Evolutionary conservation across 495 filamentous ascomycete genomes (phyloP).

Genomic region (Hypomontagnella monticulosa): DNA sequence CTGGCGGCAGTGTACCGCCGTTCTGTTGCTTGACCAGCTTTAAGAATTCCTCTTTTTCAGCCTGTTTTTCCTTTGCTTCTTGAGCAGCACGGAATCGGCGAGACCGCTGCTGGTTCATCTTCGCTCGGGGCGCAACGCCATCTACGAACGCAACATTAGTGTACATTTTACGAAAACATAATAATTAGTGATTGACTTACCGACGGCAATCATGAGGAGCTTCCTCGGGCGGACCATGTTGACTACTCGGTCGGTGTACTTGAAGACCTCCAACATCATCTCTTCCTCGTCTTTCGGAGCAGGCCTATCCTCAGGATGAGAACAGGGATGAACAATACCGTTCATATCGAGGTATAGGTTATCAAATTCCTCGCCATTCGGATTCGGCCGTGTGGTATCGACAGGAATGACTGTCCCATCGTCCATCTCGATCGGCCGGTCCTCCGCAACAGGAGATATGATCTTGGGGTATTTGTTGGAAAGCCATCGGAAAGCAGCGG

Average conservation of each 20-base stretch:
- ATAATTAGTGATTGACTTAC: constrained; percentile 61
- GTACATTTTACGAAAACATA: not conserved
- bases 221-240: constrained; percentile 98
- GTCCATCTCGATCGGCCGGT: constrained; percentile 75
- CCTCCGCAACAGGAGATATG: constrained; percentile 88
- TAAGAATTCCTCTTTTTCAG: constrained; percentile 85
- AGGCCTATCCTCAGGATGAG: constrained; percentile 93
- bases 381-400: constrained; percentile 84
- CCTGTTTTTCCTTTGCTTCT: constrained; percentile 93
- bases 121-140: constrained; percentile 91
- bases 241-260: constrained; percentile 96
- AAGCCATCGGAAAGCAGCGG: constrained; percentile 92
- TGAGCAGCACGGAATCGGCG: constrained; percentile 91
- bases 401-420: constrained; percentile 85
- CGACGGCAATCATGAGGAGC: constrained; percentile 96
- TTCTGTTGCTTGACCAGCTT: constrained; percentile 81
- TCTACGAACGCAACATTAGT: constrained; percentile 64
- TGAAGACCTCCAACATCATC: constrained; percentile 99
- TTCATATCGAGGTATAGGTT: constrained; percentile 99
- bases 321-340: constrained; percentile 99
- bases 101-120: constrained; percentile 97
- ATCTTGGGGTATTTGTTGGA: constrained; percentile 97
- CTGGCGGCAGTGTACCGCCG: constrained; percentile 67
- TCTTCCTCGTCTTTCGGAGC: constrained; percentile 93
- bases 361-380: constrained; percentile 97